These are phyloP conservation scores for Talaromyces trachyspermus DNA, from an alignment of 495 filamentous ascomycete species.

Conservation along the genomic window DNA sequence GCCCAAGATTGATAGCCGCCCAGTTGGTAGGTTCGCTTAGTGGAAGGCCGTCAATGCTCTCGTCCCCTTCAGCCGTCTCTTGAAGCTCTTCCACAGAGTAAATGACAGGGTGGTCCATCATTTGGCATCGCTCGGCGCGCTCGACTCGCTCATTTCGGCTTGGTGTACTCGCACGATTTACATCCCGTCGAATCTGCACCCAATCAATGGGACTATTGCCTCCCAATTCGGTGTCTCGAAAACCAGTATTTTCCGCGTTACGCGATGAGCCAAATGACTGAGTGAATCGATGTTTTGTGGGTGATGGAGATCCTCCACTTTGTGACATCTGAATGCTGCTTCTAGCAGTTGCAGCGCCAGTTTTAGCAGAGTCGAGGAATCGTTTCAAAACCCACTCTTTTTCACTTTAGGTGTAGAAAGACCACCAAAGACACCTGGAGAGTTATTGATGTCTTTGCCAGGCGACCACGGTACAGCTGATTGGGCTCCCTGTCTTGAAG, in stretches of 20 bases:
- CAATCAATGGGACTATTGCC: conserved; percentile 61
- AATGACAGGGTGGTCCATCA: conserved; percentile 85
- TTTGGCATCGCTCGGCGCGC: conserved; percentile 83
- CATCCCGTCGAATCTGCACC: conserved; percentile 91
- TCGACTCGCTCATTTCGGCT: conserved; percentile 83
- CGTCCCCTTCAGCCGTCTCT: conserved; percentile 82
- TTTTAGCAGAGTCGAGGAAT: conserved; percentile 90
- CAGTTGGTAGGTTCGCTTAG: conserved; percentile 82
- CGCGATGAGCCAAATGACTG: conserved; percentile 23
- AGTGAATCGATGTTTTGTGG: conserved; percentile 39
- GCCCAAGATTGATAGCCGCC: conserved; percentile 61
- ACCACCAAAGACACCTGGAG: conserved; percentile 57
- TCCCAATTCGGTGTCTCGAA: conserved; percentile 60
- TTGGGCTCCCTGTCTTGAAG: conserved; percentile 46
- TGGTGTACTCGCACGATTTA: conserved; percentile 88
- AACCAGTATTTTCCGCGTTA: conserved; percentile 36
- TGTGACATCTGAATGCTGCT: conserved; percentile 71
- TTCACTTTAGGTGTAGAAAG: conserved; percentile 81
- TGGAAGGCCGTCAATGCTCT: conserved; percentile 75
- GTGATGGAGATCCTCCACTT: conserved; percentile 39
- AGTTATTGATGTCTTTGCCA: conserved; percentile 13
- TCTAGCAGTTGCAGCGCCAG: conserved; percentile 80
- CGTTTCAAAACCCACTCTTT: conserved; percentile 94
- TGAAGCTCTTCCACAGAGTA: conserved; percentile 82
- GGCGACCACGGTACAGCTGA: conserved; percentile 41